These are phyloP conservation scores for Nannochloropsis granulata DNA, from an alignment of 108 stramenopile species.

Conservation along the genomic window DNA sequence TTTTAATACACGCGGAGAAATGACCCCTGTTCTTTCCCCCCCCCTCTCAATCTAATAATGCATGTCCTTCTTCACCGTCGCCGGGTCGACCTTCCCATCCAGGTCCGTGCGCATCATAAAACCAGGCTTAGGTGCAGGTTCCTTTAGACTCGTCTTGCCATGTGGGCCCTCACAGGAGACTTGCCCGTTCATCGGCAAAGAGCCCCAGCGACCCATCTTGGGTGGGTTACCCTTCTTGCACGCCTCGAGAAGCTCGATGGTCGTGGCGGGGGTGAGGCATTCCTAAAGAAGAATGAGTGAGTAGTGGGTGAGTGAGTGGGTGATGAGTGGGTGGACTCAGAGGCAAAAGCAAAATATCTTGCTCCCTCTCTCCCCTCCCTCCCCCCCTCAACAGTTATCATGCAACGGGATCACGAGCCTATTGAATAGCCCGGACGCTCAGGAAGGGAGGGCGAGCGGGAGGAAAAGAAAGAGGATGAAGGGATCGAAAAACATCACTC, in stretches of 20 bases:
- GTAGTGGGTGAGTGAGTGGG: conserved; percentile 66
- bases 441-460: too few relatives aligned
- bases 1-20: too few relatives aligned
- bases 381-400: too few relatives aligned
- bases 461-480: too few relatives aligned
- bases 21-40: neutral
- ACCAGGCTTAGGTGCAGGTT: conserved; percentile 47
- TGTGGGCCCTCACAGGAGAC: conserved; percentile 95
- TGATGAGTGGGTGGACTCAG: neutral
- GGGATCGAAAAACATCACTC: neutral
- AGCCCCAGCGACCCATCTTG: conserved; percentile 94
- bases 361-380: too few relatives aligned
- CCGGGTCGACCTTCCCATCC: conserved; percentile 74
- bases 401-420: too few relatives aligned
- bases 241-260: conserved; percentile 73
- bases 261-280: conserved; percentile 88
- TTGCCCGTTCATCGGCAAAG: conserved; percentile 98
- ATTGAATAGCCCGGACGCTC: too few relatives aligned
- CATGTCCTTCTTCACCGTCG: conserved; percentile 92
- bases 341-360: too few relatives aligned
- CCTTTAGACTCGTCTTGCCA: conserved; percentile 76
- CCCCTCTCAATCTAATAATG: conserved; percentile 48
- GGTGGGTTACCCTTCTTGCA: conserved; percentile 71
- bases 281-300: conserved; percentile 49
- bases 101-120: conserved; percentile 49